A percentile compares a stretch with the other conserved stretches of the same genome.
Conservation (phyloP, 2,329 filamentous ascomycete genomes). For the Monilinia laxa region DNA sequence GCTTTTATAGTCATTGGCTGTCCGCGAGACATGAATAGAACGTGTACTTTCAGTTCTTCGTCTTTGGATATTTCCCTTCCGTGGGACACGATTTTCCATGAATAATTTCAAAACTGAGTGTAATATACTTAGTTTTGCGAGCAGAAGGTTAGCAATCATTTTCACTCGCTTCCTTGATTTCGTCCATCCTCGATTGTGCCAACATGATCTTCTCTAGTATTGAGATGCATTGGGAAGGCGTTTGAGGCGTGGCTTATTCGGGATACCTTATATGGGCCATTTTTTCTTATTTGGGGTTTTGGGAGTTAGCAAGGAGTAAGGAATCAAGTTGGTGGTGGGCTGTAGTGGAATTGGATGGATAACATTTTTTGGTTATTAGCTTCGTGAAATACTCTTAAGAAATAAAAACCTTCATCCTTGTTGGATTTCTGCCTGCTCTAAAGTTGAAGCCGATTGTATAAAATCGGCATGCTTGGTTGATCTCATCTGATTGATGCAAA, state of each 20-base stretch:
- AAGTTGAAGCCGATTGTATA: neutral
- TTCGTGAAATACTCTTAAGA: neutral
- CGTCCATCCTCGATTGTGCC: slow-evolving; percentile 22
- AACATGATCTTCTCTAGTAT: slow-evolving; percentile 22
- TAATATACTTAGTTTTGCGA: neutral
- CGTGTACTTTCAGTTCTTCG: neutral
- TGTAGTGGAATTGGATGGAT: slow-evolving; percentile 10
- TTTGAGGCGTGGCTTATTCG: slow-evolving; percentile 20
- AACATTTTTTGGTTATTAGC: neutral
- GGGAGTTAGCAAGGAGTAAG: slow-evolving; percentile 3
- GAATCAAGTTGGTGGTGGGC: neutral
- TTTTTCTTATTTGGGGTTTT: neutral
- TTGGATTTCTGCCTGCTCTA: neutral
- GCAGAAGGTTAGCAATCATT: neutral
- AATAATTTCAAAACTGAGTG: neutral
- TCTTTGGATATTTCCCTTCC: slow-evolving; percentile 11
- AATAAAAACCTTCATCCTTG: neutral
- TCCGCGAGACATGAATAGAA: neutral
- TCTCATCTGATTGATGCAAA: neutral
- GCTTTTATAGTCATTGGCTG: neutral
- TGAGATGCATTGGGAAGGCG: slow-evolving; percentile 22
- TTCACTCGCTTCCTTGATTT: slow-evolving; percentile 19
- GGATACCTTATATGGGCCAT: slow-evolving; percentile 11
- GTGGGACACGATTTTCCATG: neutral
- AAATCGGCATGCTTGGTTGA: neutral